Percentiles rank a stretch among this genome's conserved stretches.
phyloP scores from a whole-genome alignment of 129 eudicot species.

The Escallonia herrerae region DNA sequence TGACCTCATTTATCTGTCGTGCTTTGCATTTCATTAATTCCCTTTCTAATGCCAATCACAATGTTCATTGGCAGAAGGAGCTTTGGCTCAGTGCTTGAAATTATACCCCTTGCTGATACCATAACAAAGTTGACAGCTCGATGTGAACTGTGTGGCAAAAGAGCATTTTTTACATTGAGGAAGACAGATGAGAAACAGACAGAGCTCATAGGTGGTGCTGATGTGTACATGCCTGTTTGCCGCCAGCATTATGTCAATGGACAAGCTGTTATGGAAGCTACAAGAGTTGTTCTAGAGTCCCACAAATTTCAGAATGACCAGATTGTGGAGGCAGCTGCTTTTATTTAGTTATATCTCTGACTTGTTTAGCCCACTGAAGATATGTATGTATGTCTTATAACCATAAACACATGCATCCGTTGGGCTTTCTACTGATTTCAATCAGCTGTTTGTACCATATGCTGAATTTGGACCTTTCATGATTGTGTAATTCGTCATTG shows the following conservation, averaged over 20 bases:
- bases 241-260: slow-evolving; percentile 77
- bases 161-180: slow-evolving; percentile 72
- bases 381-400: too few relatives aligned
- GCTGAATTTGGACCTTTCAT: slow-evolving; percentile 1
- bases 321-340: slow-evolving; percentile 13
- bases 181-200: slow-evolving; percentile 56
- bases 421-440: neutral
- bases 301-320: slow-evolving; percentile 17
- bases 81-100: slow-evolving; percentile 88
- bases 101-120: slow-evolving; percentile 86
- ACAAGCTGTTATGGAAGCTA: slow-evolving; percentile 34
- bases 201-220: slow-evolving; percentile 83
- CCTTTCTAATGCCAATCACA: neutral
- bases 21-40: neutral
- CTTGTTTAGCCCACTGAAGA: neutral
- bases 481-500: neutral
- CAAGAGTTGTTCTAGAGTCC: slow-evolving; percentile 13
- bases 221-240: slow-evolving; percentile 93
- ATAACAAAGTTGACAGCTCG: slow-evolving; percentile 85
- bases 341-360: slow-evolving; percentile 3
- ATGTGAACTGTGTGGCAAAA: slow-evolving; percentile 77
- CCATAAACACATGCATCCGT: neutral
- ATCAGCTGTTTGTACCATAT: slow-evolving; percentile 2
- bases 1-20: neutral
- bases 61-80: slow-evolving; percentile 60